A percentile compares a stretch with the other conserved stretches of the same genome.
Conservation (phyloP, 305 asterid genomes). For the Fraxinus sp. region DNA sequence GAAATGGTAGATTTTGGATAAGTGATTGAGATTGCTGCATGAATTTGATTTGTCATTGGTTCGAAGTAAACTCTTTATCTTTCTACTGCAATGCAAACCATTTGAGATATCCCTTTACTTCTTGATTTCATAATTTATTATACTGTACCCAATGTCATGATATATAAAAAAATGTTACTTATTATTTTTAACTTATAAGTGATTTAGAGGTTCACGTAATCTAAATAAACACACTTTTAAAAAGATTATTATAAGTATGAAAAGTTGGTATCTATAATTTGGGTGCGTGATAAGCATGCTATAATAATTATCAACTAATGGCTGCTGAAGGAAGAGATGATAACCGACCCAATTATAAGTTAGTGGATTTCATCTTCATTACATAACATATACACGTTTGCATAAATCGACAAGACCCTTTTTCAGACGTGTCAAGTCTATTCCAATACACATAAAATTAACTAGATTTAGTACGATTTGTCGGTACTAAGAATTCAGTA, state of each 20-base stretch:
- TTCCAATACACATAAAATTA: not conserved
- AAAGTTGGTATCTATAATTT: not conserved
- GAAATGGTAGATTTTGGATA: not conserved
- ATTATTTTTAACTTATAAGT: not conserved
- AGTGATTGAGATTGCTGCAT: conserved; percentile 14
- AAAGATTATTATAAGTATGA: not conserved
- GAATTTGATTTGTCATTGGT: conserved; percentile 16
- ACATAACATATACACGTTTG: not conserved
- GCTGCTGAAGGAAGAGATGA: not conserved
- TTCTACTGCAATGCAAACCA: not conserved
- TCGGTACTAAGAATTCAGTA: not conserved
- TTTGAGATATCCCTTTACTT: not conserved
- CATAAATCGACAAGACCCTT: not conserved
- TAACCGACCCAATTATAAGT: not conserved
- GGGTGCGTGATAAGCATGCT: not conserved
- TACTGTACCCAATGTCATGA: not conserved
- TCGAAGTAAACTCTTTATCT: not conserved
- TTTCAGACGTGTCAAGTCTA: not conserved
- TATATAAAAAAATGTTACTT: not conserved
- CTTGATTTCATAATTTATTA: not conserved
- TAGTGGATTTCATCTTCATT: not conserved
- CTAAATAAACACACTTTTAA: not conserved
- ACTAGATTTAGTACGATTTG: not conserved
- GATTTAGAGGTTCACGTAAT: not conserved
- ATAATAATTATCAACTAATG: not conserved